phyloP scores from a whole-genome alignment of 2,329 filamentous ascomycete species.

The Colletotrichum sp. region DNA sequence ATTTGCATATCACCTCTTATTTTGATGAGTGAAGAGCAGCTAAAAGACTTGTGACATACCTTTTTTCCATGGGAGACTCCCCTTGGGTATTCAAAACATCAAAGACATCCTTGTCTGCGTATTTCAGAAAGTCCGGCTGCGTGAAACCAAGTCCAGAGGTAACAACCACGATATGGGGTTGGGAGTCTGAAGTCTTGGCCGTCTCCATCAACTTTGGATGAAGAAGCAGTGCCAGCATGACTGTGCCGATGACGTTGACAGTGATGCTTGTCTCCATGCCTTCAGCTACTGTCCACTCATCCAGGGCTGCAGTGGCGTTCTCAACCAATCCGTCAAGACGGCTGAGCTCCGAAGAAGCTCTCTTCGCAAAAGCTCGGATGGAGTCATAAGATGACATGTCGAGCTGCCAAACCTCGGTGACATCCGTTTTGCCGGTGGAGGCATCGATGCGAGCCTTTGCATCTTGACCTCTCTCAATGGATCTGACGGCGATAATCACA shows the following conservation, averaged over 20 bases:
- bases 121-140: not conserved
- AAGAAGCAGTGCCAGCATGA: not conserved
- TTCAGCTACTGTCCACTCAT: conserved; percentile 37
- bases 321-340: conserved; percentile 28
- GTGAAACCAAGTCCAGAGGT: not conserved
- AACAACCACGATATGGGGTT: not conserved
- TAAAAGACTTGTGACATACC: not conserved
- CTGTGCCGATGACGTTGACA: conserved; percentile 28
- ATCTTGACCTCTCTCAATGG: not conserved
- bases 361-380: not conserved
- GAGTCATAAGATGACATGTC: not conserved
- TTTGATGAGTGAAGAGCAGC: too few relatives aligned
- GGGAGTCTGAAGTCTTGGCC: not conserved
- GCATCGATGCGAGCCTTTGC: not conserved
- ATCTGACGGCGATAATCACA: not conserved
- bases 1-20: not conserved
- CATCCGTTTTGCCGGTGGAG: not conserved
- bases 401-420: not conserved
- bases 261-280: conserved; percentile 55
- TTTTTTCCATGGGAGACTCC: not conserved
- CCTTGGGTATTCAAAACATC: not conserved
- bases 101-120: not conserved
- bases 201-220: not conserved
- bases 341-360: not conserved
- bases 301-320: conserved; percentile 44